Percentiles rank a stretch among this genome's conserved stretches.
These are phyloP conservation scores for Sisymbrium altissimum DNA, from an alignment of 345 rosid genomes.

Conservation along the genomic window DNA sequence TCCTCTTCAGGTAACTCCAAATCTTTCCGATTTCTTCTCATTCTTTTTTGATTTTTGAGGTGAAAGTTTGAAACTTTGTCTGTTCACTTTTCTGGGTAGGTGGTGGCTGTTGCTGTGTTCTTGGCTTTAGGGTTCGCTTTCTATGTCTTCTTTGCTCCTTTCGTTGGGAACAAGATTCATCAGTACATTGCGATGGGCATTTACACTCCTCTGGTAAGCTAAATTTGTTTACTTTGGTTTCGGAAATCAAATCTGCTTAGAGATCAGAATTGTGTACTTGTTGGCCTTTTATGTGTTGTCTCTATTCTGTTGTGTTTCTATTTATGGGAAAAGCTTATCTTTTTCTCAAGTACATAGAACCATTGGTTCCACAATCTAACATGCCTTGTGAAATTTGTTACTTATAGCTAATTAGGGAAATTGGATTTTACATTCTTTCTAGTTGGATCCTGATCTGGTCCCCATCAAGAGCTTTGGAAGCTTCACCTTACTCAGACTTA, in stretches of 20 bases:
- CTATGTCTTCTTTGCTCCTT: conserved; percentile 99
- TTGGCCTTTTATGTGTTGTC: conserved; percentile 22
- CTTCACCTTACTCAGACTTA: background rate
- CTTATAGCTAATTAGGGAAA: conserved; percentile 20
- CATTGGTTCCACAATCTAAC: conserved; percentile 15
- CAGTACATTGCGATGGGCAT: conserved; percentile 82
- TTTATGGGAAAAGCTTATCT: conserved; percentile 8
- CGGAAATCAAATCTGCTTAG: conserved; percentile 43
- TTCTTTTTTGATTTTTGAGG: conserved; percentile 31
- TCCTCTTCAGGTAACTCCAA: conserved; percentile 82
- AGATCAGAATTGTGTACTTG: conserved; percentile 14
- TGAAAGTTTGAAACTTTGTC: conserved; percentile 9
- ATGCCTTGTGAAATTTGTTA: background rate
- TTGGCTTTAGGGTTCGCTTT: conserved; percentile 95
- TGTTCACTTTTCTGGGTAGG: conserved; percentile 40
- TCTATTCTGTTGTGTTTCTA: conserved; percentile 10
- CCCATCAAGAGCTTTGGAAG: background rate
- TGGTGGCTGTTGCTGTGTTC: conserved; percentile 98
- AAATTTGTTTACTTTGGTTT: background rate
- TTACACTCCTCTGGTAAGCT: conserved; percentile 91
- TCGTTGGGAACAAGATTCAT: conserved; percentile 77
- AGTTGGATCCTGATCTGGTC: conserved; percentile 18
- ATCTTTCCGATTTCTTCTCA: no score
- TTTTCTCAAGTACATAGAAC: conserved; percentile 6
- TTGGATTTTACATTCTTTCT: background rate